A percentile compares a stretch with the other conserved stretches of the same genome.
Conservation (phyloP, 768 basidiomycete species). For the Clitopilus hobsonii region DNA sequence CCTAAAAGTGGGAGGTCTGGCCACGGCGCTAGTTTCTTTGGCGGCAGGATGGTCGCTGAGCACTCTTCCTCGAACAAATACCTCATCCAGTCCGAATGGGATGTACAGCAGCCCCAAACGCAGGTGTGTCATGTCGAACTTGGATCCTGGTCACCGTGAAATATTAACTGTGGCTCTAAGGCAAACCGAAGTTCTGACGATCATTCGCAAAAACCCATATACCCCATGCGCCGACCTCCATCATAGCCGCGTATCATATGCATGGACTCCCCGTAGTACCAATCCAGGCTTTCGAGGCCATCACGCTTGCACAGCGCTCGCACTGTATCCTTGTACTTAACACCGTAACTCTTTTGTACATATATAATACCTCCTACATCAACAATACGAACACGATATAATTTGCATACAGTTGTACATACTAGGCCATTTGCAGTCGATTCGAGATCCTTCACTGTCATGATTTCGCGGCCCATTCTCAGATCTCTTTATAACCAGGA, state of each 20-base stretch:
- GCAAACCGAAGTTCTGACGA: not conserved
- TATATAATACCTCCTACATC: not conserved
- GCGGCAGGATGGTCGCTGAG: not conserved
- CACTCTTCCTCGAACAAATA: not conserved
- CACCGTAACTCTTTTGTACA: not conserved
- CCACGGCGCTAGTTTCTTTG: not conserved
- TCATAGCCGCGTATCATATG: not conserved
- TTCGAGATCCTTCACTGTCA: too few species aligned
- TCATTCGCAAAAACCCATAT: not conserved
- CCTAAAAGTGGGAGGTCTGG: not conserved
- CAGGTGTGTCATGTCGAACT: too few species aligned
- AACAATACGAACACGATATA: not conserved
- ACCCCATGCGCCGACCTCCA: not conserved
- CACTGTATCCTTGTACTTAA: not conserved
- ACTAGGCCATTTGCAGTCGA: not conserved
- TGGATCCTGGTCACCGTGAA: too few species aligned
- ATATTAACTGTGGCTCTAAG: not conserved
- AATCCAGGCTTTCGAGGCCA: not conserved
- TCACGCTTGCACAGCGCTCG: not conserved
- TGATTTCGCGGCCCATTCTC: slow-evolving; percentile 7
- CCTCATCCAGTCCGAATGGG: not conserved
- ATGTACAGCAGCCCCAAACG: not conserved
- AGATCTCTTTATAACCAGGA: slow-evolving; percentile 44
- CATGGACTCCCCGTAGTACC: not conserved
- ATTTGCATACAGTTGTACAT: not conserved